Base-by-base conservation (phyloP, 371 early-diverging fungal species). In the Rhizopus stolonifer region DNA sequence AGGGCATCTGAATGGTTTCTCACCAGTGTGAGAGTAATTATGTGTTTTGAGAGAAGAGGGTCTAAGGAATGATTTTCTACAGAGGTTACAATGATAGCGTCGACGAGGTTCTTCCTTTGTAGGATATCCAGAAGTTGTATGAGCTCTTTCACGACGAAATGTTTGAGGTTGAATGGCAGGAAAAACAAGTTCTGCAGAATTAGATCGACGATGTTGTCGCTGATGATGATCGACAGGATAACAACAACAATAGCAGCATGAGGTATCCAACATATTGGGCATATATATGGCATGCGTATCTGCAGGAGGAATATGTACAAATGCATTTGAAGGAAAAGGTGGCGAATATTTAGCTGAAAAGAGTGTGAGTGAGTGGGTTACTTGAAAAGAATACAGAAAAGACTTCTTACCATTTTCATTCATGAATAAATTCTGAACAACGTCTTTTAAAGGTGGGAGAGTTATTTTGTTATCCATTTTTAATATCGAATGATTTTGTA, bases 1-100 rank as follows among this genome's bases (percentile, higher is more conserved):
- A 1, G 64, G 66, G 58, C 90, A 90, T 33, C 69, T 70, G 60
- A 80, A 82, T 4, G 90, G 90, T 46, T 82, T 81, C 52, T 89
- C 89, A 3, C 89, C 88, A 3, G 90, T 89, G 55, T 90, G 90
- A 1, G 87, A 81, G 53, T 82, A 77, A 40, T 80, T 79, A 58
- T 89, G 90, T 23, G 86, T 87, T 3, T 74, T 64, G 1, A 87
- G 64, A 0, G 85, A 81, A 4, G 69, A 65, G 18, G 63, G 70
- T 54, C 65, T 49, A 10, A 63, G 62, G 21, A 69, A 69, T 7
- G 66, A 53, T 46, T 64, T 64, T 21, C 49, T 39, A 34, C 65
- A 64, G 33, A 60, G 56, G n/a, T 54, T 52, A 49, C 65, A 64
- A 32, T 64, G 65, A 23, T 64, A 60, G 31, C 65, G 29, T 29